A percentile compares a stretch with the other conserved stretches of the same genome.
Conservation (phyloP, 176 grass and related monocot genomes). For the Ensete glaucum region DNA sequence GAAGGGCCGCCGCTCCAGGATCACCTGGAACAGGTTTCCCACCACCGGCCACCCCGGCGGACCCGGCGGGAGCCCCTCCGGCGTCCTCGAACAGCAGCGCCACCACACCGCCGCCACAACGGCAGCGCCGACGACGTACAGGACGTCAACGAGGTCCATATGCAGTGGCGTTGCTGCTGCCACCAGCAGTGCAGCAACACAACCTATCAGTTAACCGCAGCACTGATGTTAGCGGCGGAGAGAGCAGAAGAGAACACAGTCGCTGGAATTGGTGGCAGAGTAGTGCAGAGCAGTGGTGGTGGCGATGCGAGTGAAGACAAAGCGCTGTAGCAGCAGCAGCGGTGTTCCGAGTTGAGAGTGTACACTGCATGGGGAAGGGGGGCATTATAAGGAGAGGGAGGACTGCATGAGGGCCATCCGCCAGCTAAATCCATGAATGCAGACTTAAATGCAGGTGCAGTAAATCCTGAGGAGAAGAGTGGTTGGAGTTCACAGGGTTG, state of each 20-base stretch:
- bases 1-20: conserved; percentile 80
- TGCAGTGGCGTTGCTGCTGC: no score
- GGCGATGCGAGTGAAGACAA: no score
- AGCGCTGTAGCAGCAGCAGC: no score
- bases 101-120: conserved; percentile 57
- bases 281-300: neutral
- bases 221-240: no score
- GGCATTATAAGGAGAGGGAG: no score
- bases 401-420: no score
- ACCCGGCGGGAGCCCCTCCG: conserved; percentile 55
- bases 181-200: no score
- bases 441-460: neutral
- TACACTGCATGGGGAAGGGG: neutral
- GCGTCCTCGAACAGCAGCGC: conserved; percentile 47
- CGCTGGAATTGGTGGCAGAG: no score
- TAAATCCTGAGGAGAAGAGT: no score
- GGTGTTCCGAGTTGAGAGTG: neutral
- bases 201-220: neutral
- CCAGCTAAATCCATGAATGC: conserved; percentile 1
- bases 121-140: conserved; percentile 34
- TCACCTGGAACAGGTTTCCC: conserved; percentile 93
- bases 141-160: conserved; percentile 51
- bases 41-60: conserved; percentile 91
- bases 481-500: neutral
- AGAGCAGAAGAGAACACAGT: no score